These are phyloP conservation scores for Bolboschoenoplectus hybrid DNA, from an alignment of 202 grass and related monocot genomes.

Conservation along the genomic window DNA sequence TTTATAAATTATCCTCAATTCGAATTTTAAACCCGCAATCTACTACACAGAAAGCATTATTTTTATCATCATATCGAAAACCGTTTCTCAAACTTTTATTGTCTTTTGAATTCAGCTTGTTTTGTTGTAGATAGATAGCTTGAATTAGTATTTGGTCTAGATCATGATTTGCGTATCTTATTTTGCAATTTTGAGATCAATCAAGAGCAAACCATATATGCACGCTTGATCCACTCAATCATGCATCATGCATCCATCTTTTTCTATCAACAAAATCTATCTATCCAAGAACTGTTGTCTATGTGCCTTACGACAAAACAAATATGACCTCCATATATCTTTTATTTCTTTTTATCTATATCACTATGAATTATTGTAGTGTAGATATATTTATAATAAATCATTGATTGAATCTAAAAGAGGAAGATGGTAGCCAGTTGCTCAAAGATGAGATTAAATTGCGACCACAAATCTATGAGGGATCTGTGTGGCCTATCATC, in stretches of 20 bases:
- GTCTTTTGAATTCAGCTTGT: neutral
- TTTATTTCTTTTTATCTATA: neutral
- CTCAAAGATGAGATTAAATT: constrained; percentile 25
- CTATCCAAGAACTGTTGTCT: constrained; percentile 21
- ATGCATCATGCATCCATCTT: constrained; percentile 29
- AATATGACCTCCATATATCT: neutral
- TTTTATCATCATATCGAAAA: neutral
- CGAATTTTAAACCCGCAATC: neutral
- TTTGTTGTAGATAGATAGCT: neutral
- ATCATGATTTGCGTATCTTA: neutral
- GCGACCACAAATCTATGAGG: constrained; percentile 22
- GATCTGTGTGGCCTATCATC: constrained; percentile 47
- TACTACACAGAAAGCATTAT: no score
- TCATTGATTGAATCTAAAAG: constrained; percentile 24
- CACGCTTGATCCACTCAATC: constrained; percentile 29
- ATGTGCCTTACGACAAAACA: neutral
- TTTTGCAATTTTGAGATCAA: neutral
- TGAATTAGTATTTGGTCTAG: neutral
- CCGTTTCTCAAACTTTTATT: neutral
- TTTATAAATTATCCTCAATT: neutral
- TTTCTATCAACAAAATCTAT: constrained; percentile 5
- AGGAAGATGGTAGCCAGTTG: neutral
- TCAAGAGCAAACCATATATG: neutral
- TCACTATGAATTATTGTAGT: constrained; percentile 14
- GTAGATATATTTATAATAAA: neutral